phyloP scores from a whole-genome alignment of 257 asterid species.

The Nicotiana noctiflora region DNA sequence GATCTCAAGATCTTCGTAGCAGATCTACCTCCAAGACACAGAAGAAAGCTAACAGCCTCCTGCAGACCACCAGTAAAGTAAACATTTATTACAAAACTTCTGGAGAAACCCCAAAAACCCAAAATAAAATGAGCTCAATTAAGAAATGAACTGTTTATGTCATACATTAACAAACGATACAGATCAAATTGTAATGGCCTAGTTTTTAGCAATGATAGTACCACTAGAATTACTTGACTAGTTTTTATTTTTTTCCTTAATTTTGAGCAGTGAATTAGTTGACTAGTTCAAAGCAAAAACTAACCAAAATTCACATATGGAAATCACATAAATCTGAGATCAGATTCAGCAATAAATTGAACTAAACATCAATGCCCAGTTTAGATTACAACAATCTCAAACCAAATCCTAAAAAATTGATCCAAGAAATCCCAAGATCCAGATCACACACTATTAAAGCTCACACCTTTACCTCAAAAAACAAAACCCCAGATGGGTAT shows the following conservation, averaged over 20 bases:
- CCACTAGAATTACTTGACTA: background rate
- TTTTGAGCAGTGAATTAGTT: background rate
- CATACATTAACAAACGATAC: background rate
- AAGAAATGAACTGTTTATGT: background rate
- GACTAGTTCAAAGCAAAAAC: background rate
- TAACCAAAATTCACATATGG: slow-evolving; percentile 1
- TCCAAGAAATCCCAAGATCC: slow-evolving; percentile 15
- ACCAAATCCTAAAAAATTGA: background rate
- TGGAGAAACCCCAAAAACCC: background rate
- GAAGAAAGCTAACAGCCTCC: slow-evolving; percentile 39
- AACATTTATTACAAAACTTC: background rate
- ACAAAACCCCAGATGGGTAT: slow-evolving; percentile 11
- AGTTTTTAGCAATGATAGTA: slow-evolving; percentile 9
- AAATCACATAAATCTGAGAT: background rate
- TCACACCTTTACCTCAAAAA: slow-evolving; percentile 9
- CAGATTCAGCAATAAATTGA: background rate
- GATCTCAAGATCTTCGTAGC: slow-evolving; percentile 39
- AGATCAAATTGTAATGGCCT: slow-evolving; percentile 16
- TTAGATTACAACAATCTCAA: slow-evolving; percentile 5
- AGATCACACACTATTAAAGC: slow-evolving; percentile 12
- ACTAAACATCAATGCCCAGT: background rate
- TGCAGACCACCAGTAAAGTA: slow-evolving; percentile 15
- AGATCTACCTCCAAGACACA: slow-evolving; percentile 42
- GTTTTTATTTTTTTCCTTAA: too few species aligned
- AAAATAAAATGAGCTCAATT: background rate